Conservation (phyloP, 2,329 filamentous ascomycete species). For the Fusarium zealandicum region DNA sequence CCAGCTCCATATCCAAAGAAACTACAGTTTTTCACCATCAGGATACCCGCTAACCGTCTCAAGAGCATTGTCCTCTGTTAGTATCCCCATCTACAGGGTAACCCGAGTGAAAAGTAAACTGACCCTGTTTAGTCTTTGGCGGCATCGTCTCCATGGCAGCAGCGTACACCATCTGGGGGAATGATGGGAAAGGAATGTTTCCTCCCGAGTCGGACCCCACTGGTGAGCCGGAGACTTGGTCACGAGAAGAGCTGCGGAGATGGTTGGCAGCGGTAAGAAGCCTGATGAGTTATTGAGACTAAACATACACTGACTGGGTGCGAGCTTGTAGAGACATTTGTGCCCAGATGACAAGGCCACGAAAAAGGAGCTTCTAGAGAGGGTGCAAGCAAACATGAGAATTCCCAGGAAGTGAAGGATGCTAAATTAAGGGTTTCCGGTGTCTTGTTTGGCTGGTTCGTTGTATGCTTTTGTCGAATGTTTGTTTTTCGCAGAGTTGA, state of each 20-base stretch:
- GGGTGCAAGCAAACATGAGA: conserved; percentile 57
- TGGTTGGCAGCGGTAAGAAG: conserved; percentile 78
- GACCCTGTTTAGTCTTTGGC: conserved; percentile 23
- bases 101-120: not conserved
- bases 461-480: not conserved
- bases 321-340: conserved; percentile 52
- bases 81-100: conserved; percentile 34
- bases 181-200: conserved; percentile 70
- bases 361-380: conserved; percentile 55
- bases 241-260: conserved; percentile 76
- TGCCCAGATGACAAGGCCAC: conserved; percentile 54
- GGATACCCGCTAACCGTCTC: conserved; percentile 2
- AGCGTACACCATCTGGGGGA: conserved; percentile 89
- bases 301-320: too few relatives aligned
- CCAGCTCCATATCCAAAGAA: too few relatives aligned
- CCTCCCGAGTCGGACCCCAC: conserved; percentile 77
- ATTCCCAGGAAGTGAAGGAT: conserved; percentile 43
- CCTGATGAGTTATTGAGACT: not conserved
- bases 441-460: not conserved
- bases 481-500: not conserved
- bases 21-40: not conserved
- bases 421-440: too few relatives aligned
- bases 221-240: conserved; percentile 77
- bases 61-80: conserved; percentile 76
- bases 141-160: conserved; percentile 37